phyloP scores from a whole-genome alignment of 768 basidiomycete genomes.

The Xanthoconium stramineum region DNA sequence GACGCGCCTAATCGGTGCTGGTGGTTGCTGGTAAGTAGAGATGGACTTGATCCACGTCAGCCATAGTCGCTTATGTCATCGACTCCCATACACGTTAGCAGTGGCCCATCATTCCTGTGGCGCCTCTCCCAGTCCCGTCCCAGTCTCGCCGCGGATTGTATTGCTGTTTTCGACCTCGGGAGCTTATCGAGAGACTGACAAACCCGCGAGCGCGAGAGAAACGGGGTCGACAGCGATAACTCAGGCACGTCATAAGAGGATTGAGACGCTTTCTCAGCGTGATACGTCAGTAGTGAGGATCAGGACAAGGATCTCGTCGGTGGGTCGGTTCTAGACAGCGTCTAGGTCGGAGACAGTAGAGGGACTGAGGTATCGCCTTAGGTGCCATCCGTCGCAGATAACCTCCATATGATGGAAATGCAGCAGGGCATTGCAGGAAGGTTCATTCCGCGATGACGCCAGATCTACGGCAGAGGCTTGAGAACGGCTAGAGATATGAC shows the following conservation, averaged over 20 bases:
- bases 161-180: not conserved
- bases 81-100: slow-evolving; percentile 12
- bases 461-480: slow-evolving; percentile 17
- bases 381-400: slow-evolving; percentile 8
- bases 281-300: not conserved
- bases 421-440: slow-evolving; percentile 8
- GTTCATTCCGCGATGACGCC: slow-evolving; percentile 14
- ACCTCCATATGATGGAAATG: slow-evolving; percentile 12
- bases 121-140: not conserved
- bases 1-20: not conserved
- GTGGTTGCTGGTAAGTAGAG: not conserved
- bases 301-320: not conserved
- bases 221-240: not conserved
- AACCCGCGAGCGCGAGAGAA: not conserved
- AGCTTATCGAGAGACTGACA: not conserved
- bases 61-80: slow-evolving; percentile 18
- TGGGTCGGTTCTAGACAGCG: slow-evolving; percentile 1
- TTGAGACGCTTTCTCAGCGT: slow-evolving; percentile 2
- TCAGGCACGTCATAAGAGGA: slow-evolving; percentile 5
- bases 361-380: slow-evolving; percentile 2
- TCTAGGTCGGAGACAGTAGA: slow-evolving; percentile 2
- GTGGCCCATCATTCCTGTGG: slow-evolving; percentile 15
- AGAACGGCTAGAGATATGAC: slow-evolving; percentile 3
- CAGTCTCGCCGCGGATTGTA: not conserved
- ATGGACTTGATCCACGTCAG: too few species aligned